Evolutionary conservation across 176 grass and related monocot genomes (phyloP).

Genomic region (Urochloa ruziziensis): DNA sequence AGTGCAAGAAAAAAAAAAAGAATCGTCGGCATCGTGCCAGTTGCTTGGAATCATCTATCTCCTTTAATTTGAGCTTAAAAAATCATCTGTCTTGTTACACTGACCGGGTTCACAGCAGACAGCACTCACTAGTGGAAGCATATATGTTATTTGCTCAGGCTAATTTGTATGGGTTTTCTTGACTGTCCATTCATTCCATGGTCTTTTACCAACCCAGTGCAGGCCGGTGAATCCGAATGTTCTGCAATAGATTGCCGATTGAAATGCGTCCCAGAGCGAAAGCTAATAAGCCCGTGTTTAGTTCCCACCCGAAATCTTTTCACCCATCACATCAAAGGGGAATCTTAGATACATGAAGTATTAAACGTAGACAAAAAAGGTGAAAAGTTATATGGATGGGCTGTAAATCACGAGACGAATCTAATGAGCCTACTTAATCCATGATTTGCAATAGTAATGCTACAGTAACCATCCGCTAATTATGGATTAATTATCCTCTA

Average conservation of each 20-base stretch:
- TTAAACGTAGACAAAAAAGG: no score
- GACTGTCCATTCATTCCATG: not conserved
- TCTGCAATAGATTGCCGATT: not conserved
- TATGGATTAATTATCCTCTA: no score
- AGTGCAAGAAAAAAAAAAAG: not conserved
- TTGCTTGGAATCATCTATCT: constrained; percentile 22
- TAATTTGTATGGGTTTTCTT: constrained; percentile 9
- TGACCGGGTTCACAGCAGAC: not conserved
- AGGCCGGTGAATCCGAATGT: constrained; percentile 18
- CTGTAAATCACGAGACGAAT: no score
- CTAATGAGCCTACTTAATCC: no score
- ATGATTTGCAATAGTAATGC: no score
- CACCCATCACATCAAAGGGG: no score
- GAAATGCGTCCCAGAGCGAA: not conserved
- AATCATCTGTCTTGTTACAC: not conserved
- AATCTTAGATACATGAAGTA: no score
- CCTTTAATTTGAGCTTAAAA: not conserved
- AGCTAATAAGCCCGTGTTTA: no score
- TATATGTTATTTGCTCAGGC: constrained; percentile 15
- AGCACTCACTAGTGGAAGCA: constrained; percentile 5
- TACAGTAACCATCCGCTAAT: no score
- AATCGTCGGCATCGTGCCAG: not conserved
- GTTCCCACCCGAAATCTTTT: no score
- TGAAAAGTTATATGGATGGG: no score
- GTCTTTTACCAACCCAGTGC: constrained; percentile 6